phyloP scores from a whole-genome alignment of 2,329 filamentous ascomycete species.

The Clarireedia monteithiana region DNA sequence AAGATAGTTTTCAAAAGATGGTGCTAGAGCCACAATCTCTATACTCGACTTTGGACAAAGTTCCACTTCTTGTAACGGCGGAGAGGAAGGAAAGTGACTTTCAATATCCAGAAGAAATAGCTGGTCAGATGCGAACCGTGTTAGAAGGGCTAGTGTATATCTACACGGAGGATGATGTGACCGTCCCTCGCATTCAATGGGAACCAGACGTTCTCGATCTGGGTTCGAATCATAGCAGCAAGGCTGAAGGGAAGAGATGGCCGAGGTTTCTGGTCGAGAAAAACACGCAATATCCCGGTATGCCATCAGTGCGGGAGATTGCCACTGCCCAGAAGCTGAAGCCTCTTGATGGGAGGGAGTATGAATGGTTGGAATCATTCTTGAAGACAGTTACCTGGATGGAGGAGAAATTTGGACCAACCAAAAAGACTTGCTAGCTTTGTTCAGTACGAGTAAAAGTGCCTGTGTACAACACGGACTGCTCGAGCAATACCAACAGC shows the following conservation, averaged over 20 bases:
- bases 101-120: background rate
- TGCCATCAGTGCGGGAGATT: too few species aligned
- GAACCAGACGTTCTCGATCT: too few species aligned
- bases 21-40: background rate
- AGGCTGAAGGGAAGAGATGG: background rate
- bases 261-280: background rate
- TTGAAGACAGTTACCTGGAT: constrained; percentile 15
- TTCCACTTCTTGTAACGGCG: too few species aligned
- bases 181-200: background rate
- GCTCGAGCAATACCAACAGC: too few species aligned
- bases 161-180: background rate
- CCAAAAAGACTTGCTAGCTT: background rate
- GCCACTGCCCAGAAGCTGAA: background rate
- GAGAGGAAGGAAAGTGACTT: background rate
- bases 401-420: constrained; percentile 7
- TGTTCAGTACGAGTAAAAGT: background rate
- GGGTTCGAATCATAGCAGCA: too few species aligned
- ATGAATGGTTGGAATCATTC: constrained; percentile 15
- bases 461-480: too few species aligned
- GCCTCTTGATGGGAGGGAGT: constrained; percentile 13
- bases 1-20: background rate
- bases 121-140: background rate
- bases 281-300: background rate
- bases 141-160: background rate
- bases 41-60: too few species aligned